Percentiles rank a stretch among this genome's conserved stretches.
These are phyloP conservation scores for Candida ortonii DNA, from an alignment of 805 yeast species.

Conservation along the genomic window DNA sequence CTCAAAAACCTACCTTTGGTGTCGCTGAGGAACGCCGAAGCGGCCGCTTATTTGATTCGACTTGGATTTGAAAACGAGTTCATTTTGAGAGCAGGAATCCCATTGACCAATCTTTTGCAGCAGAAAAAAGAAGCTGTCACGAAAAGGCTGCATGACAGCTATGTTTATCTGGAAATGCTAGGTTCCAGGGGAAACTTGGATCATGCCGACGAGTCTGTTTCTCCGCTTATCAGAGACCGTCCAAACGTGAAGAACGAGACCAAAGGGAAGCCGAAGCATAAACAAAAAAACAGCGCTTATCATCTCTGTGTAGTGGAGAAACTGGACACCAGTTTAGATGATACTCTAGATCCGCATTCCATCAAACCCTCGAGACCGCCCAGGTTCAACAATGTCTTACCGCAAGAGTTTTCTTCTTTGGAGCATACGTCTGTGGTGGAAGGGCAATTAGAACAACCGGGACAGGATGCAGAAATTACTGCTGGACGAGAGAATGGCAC, in stretches of 20 bases:
- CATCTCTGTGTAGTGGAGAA: conserved; percentile 12
- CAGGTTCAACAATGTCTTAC: conserved; percentile 9
- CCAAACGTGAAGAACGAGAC: background rate
- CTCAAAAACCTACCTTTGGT: conserved; percentile 26
- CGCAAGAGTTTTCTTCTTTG: background rate
- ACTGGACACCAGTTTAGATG: conserved; percentile 10
- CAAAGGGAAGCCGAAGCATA: conserved; percentile 1
- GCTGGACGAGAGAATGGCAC: conserved; percentile 1
- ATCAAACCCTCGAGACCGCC: conserved; percentile 23
- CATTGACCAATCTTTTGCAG: conserved; percentile 3
- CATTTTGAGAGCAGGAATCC: conserved; percentile 8
- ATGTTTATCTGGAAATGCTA: conserved; percentile 2
- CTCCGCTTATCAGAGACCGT: background rate
- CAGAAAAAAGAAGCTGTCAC: conserved; percentile 31
- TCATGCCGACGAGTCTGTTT: background rate
- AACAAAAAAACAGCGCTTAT: conserved; percentile 4
- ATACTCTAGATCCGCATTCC: conserved; percentile 4
- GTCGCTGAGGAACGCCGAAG: conserved; percentile 26
- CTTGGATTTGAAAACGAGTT: conserved; percentile 12
- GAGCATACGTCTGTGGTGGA: too few species aligned
- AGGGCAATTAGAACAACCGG: too few species aligned
- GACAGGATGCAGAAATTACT: background rate
- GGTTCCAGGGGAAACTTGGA: too few species aligned
- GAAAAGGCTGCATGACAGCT: conserved; percentile 5
- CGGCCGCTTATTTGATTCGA: conserved; percentile 13